Conservation (phyloP, 176 grass and related monocot genomes). For the Otatea glauca region DNA sequence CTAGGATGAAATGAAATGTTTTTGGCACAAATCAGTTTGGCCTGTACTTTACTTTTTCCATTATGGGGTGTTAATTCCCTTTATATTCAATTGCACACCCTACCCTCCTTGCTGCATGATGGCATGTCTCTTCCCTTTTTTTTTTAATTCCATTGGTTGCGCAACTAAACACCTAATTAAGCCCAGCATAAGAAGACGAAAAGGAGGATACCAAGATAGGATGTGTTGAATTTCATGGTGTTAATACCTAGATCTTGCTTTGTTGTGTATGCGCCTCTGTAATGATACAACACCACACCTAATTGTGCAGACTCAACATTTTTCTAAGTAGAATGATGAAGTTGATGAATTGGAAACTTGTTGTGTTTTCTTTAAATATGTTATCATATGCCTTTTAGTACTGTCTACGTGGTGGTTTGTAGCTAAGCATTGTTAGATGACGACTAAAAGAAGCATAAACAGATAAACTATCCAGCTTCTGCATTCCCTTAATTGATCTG, state of each 20-base stretch:
- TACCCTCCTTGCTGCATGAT: constrained; percentile 1
- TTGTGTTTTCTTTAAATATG: background rate
- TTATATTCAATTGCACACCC: background rate
- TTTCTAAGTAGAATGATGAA: background rate
- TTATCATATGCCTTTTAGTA: constrained; percentile 14
- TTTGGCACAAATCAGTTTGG: background rate
- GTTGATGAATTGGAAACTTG: constrained; percentile 22
- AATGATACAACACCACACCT: background rate
- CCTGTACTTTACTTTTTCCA: background rate
- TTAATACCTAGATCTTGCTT: background rate
- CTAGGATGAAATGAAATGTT: constrained; percentile 23
- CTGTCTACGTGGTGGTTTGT: constrained; percentile 13
- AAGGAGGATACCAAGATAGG: background rate
- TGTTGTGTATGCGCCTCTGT: background rate
- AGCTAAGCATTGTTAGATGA: constrained; percentile 34
- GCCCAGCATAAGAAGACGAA: background rate
- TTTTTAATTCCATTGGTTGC: background rate
- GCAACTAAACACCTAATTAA: background rate
- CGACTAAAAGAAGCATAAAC: constrained; percentile 9
- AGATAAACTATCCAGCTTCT: constrained; percentile 6
- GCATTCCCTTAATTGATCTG: background rate
- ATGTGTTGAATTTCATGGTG: background rate
- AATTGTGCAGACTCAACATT: background rate
- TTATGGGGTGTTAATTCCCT: background rate
- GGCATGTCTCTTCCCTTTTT: background rate